Base-by-base conservation (phyloP, 192 early-diverging fungal species). In the Rhizoclosmatium globosum region DNA sequence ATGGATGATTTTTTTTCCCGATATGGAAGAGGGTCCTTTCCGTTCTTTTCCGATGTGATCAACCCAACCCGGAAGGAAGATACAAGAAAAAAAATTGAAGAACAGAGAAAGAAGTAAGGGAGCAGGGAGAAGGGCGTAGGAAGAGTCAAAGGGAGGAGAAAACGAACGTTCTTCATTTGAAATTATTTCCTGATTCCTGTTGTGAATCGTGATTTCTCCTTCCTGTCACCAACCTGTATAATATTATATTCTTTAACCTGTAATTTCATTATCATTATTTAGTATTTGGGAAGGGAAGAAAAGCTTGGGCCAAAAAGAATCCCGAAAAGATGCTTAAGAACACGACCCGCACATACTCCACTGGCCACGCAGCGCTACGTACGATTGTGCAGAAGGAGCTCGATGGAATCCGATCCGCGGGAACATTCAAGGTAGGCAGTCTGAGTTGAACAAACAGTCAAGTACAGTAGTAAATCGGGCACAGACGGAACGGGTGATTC, bases 401-500 rank as follows among this genome's bases (percentile, higher is more conserved):
- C 56, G 89, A 88, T 1, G 71, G 48, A 41, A 92, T 92, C 84
- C 85, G 84, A 57, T 41, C 82, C 4, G 87, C 89, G 6, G 91
- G 91, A 45, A 92, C 91, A 1, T 92, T 88, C 86, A 92, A 92
- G 80, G 82, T 71, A 23, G 4, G 53, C 6, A 17, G 50, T 31
- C 31, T 31, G 31, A 31, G 31, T 31, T 31, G 0, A 31, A 31
- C 64, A 57, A 17, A 17, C 13, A 57, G 13, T 17, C 11, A n/a
- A 57, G 53, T 57, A n/a, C 13, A n/a, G 53, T 58, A 17, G 57
- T 58, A 58, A n/a, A 17, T 3, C 57, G 57, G 19, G 19, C 19
- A 57, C 70, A 71, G 72, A 74, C 83, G 9, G 91, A 92, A 82
- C 90, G 91, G 6, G 59, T 92, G 21, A 90, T 92, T 69, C 78